Evolutionary conservation across 768 basidiomycete species (phyloP), one percentile per base, ranked within the genome.

Genomic region (Calvatia gigantea): DNA sequence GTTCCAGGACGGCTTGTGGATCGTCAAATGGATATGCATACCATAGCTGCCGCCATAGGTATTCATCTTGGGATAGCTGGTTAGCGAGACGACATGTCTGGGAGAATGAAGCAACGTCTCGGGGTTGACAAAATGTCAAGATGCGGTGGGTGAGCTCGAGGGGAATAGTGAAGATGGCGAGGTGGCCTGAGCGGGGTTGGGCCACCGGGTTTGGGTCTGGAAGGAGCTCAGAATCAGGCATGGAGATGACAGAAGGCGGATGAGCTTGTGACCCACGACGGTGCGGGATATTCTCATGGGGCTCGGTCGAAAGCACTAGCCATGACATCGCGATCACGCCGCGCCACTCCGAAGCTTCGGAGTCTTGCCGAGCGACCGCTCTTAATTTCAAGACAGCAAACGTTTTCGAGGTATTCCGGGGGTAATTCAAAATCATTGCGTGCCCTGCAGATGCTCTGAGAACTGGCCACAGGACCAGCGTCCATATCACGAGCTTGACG

Each of bases 31-130:
- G 75, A 44, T 70, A 64, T 21, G 69, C 54, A 35, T 86, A 77
- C 67, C 85, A 89, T 49, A 89, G 72, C 50, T 79, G 72, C 51
- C 84, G 82, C 87, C 87, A 91, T 37, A 91, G 75, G 63, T 82
- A 80, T 44, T 79, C 77, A 68, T 86, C 83, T 27, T 70, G 80
- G 41, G 87, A 75, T 43, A 87, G 68, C 37, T 64, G 61, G 60
- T 70, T 71, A 14, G 83, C 78, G 6, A 69, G 61, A 19, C 72
- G 72, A 63, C 82, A 86, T 43, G 84, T 81, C 64, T 73, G 72
- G 12, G 85, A 72, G 64, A 88, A 85, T 25, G 75, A 64, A n/a
- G 82, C 73, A 42, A 89, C 76, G 54, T 86, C 84, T 59, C 69
- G 69, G 38, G 83, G 81, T 59, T 78, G 74, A 61, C 82, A 83